Evolutionary conservation across 2,329 filamentous ascomycete species (phyloP).

Genomic region (Aureobasidium sp.): DNA sequence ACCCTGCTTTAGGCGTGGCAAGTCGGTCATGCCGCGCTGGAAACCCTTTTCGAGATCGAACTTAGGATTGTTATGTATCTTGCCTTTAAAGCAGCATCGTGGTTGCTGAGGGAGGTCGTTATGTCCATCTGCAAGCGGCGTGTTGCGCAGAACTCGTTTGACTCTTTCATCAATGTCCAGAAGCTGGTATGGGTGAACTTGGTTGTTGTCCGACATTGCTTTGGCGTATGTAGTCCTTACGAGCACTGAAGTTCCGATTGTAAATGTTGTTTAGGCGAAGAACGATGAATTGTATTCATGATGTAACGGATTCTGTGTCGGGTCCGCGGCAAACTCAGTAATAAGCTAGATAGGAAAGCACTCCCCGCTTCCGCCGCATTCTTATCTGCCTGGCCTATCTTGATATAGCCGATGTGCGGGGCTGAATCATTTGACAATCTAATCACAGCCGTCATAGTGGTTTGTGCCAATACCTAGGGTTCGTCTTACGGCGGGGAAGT

Average conservation of each 20-base stretch:
- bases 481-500: too few relatives aligned
- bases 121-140: slow-evolving; percentile 29
- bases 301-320: not conserved
- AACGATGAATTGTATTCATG: not conserved
- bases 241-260: not conserved
- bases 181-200: slow-evolving; percentile 12
- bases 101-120: slow-evolving; percentile 24
- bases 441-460: not conserved
- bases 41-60: slow-evolving; percentile 27
- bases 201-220: slow-evolving; percentile 2
- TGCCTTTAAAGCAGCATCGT: slow-evolving; percentile 21
- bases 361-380: not conserved
- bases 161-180: slow-evolving; percentile 23
- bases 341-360: not conserved
- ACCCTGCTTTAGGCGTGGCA: slow-evolving; percentile 14
- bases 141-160: slow-evolving; percentile 21
- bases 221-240: not conserved
- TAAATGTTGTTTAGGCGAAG: not conserved
- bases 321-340: not conserved
- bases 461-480: not conserved
- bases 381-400: not conserved
- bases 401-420: not conserved
- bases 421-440: not conserved
- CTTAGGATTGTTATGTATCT: slow-evolving; percentile 26
- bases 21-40: slow-evolving; percentile 23